Percentiles rank a stretch among this genome's conserved stretches.
These are phyloP conservation scores for Castanea sativa DNA, from an alignment of 306 rosid species.

Conservation along the genomic window DNA sequence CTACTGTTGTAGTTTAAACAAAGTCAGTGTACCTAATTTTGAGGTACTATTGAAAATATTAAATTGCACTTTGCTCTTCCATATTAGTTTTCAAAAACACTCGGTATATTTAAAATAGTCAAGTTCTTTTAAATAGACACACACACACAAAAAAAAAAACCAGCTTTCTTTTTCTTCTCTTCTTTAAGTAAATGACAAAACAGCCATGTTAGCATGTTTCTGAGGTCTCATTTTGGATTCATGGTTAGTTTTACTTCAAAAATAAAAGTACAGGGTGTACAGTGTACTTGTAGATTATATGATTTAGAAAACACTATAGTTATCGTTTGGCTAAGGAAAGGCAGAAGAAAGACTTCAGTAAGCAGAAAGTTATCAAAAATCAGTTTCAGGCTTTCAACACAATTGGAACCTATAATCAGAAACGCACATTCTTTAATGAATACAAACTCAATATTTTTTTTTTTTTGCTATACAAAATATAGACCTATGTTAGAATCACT, in stretches of 20 bases:
- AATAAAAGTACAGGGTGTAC: no score
- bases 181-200: neutral
- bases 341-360: neutral
- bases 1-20: neutral
- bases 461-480: conserved; percentile 59
- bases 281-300: no score
- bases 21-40: neutral
- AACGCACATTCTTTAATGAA: neutral
- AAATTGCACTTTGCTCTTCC: neutral
- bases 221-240: neutral
- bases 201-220: neutral
- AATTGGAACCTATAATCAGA: neutral
- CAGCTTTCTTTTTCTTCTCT: no score
- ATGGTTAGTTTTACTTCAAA: neutral
- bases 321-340: neutral
- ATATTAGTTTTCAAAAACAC: neutral
- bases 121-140: neutral
- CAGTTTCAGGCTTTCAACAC: conserved; percentile 1
- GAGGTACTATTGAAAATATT: neutral
- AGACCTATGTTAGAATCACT: conserved; percentile 63
- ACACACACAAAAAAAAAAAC: no score
- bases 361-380: neutral
- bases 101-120: neutral
- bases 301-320: neutral
- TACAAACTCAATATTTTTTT: conserved; percentile 27